phyloP scores from a whole-genome alignment of 2,329 filamentous ascomycete species.

The Exophiala phaeomuriformis region DNA sequence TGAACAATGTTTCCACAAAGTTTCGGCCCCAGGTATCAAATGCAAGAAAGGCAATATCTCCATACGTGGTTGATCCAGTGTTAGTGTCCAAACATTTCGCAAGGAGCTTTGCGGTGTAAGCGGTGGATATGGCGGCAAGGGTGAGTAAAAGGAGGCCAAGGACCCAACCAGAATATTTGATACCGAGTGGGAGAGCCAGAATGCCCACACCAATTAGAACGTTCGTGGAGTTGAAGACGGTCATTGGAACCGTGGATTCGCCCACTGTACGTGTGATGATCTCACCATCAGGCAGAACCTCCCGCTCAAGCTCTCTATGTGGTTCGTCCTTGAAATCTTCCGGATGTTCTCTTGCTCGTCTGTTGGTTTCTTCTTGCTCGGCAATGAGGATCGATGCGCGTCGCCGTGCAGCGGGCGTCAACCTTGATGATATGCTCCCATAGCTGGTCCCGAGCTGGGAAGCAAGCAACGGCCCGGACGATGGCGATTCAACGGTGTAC shows the following conservation, averaged over 20 bases:
- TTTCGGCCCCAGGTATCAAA: constrained; percentile 77
- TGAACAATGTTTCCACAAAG: constrained; percentile 78
- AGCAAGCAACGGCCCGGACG: constrained; percentile 6
- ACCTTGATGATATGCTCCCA: constrained; percentile 51
- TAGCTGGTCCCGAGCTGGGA: constrained; percentile 46
- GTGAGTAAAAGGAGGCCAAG: constrained; percentile 68
- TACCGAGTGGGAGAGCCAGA: constrained; percentile 76
- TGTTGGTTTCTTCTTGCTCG: constrained; percentile 43
- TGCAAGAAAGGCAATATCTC: constrained; percentile 83
- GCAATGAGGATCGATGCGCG: constrained; percentile 49
- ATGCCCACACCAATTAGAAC: constrained; percentile 86
- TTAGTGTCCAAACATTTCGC: constrained; percentile 86
- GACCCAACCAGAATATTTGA: constrained; percentile 84
- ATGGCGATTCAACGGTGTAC: constrained; percentile 5
- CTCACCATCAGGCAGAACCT: constrained; percentile 48
- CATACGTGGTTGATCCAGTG: constrained; percentile 81
- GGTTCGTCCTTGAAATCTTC: constrained; percentile 25
- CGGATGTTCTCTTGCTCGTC: constrained; percentile 31
- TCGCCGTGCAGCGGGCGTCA: constrained; percentile 51
- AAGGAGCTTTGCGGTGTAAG: constrained; percentile 77
- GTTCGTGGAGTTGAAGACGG: constrained; percentile 93
- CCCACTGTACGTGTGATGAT: constrained; percentile 78
- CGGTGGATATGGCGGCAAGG: constrained; percentile 67
- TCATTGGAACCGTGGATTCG: constrained; percentile 91
- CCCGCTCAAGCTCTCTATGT: constrained; percentile 16